A percentile compares a stretch with the other conserved stretches of the same genome.
Evolutionary conservation across 2,329 filamentous ascomycete genomes (phyloP).

Genomic region (Fusarium sp.): DNA sequence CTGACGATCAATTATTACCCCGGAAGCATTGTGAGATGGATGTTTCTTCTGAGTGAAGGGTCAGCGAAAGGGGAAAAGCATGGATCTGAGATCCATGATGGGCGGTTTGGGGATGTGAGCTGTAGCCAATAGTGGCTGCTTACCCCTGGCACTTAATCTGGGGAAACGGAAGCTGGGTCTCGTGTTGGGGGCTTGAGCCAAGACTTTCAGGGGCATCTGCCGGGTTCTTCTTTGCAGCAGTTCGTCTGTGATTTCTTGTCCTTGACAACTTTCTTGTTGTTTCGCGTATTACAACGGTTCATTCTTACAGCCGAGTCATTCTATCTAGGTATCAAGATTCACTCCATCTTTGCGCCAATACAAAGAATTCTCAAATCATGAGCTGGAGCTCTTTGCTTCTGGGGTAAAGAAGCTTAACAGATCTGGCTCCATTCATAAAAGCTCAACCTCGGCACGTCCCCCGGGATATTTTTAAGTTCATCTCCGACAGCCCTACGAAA

Average conservation of each 20-base stretch:
- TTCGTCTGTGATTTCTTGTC: not conserved
- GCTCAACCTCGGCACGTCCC: not conserved
- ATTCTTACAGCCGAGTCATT: not conserved
- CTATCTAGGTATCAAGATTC: not conserved
- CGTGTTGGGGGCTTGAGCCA: not conserved
- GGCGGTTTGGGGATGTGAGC: not conserved
- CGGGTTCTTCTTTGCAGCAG: not conserved
- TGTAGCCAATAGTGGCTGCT: not conserved
- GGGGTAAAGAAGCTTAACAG: not conserved
- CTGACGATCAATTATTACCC: constrained; percentile 5
- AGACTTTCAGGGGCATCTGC: not conserved
- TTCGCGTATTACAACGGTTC: not conserved
- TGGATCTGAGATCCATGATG: constrained; percentile 9
- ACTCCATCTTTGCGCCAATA: not conserved
- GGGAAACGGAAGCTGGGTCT: not conserved
- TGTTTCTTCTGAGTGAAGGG: not conserved
- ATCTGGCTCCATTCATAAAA: not conserved
- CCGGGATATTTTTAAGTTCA: not conserved
- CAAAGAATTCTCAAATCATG: not conserved
- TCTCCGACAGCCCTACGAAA: not conserved
- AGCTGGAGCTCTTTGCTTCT: not conserved
- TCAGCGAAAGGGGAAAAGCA: not conserved
- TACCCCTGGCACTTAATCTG: constrained; percentile 21
- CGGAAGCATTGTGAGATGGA: constrained; percentile 15
- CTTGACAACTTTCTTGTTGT: not conserved